A percentile compares a stretch with the other conserved stretches of the same genome.
phyloP scores from a whole-genome alignment of 345 rosid genomes.

The Bretschneidera sinensis region DNA sequence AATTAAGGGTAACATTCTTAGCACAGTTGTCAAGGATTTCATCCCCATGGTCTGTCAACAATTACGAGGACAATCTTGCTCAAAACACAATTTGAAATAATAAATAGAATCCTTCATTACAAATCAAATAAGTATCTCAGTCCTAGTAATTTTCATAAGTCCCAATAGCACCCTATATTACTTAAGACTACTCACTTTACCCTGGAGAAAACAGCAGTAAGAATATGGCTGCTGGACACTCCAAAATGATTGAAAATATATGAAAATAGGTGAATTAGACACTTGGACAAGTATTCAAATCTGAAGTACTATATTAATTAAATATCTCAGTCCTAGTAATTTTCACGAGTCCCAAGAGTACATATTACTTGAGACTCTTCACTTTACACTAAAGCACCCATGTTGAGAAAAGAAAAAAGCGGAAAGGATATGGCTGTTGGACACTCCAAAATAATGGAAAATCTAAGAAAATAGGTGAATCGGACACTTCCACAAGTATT shows the following conservation, averaged over 20 bases:
- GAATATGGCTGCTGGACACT: not conserved
- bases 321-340: too few species aligned
- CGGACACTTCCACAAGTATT: too few species aligned
- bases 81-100: not conserved
- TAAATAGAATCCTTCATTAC: not conserved
- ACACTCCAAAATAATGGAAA: not conserved
- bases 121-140: not conserved
- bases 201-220: not conserved
- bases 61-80: not conserved
- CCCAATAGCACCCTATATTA: too few species aligned
- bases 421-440: not conserved
- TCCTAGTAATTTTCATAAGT: too few species aligned
- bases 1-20: conserved; percentile 46
- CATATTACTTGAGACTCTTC: too few species aligned
- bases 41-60: conserved; percentile 50
- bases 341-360: too few species aligned
- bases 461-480: too few species aligned
- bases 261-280: too few species aligned
- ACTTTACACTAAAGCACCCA: not conserved
- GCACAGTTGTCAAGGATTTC: conserved; percentile 67
- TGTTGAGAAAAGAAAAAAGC: conserved; percentile 1
- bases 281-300: too few species aligned
- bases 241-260: too few species aligned
- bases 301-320: too few species aligned
- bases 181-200: not conserved